Percentiles rank a stretch among this genome's conserved stretches.
Evolutionary conservation across 2,329 filamentous ascomycete species (phyloP).

Genomic region (Colletotrichum eremochloae): DNA sequence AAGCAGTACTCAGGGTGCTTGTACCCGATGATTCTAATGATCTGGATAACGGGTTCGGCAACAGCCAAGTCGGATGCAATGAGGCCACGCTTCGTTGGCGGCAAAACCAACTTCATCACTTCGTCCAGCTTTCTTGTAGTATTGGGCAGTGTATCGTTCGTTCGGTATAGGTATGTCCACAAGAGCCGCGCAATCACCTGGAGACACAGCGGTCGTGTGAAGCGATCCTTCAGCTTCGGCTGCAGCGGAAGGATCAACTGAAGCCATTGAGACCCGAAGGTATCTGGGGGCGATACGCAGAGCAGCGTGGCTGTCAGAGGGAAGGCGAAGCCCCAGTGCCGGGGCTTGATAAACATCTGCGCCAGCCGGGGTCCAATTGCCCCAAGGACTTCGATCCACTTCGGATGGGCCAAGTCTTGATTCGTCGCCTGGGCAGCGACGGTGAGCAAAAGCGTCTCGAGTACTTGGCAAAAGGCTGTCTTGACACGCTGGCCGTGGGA

Average conservation of each 20-base stretch:
- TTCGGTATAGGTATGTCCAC: constrained; percentile 95
- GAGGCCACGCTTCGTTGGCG: constrained; percentile 82
- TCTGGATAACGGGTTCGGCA: constrained; percentile 90
- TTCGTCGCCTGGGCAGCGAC: constrained; percentile 84
- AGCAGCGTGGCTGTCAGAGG: constrained; percentile 88
- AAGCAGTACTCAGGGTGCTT: constrained; percentile 96
- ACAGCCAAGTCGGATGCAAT: constrained; percentile 87
- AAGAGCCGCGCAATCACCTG: constrained; percentile 91
- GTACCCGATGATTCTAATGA: constrained; percentile 94
- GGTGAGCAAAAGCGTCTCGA: constrained; percentile 87
- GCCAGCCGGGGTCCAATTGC: constrained; percentile 82
- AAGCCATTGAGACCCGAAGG: constrained; percentile 88
- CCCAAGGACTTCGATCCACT: constrained; percentile 88
- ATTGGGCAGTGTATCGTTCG: constrained; percentile 76
- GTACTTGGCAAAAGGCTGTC: constrained; percentile 91
- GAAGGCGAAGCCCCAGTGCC: constrained; percentile 91
- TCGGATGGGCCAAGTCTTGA: constrained; percentile 82
- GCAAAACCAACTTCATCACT: constrained; percentile 85
- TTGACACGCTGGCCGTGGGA: constrained; percentile 93
- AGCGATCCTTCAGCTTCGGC: constrained; percentile 85
- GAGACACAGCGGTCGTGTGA: constrained; percentile 82
- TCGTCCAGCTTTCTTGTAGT: constrained; percentile 89
- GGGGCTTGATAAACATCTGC: constrained; percentile 90
- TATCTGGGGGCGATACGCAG: constrained; percentile 88
- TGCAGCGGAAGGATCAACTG: constrained; percentile 83